Evolutionary conservation across 345 rosid genomes (phyloP).

Genomic region (Brassica rapa): DNA sequence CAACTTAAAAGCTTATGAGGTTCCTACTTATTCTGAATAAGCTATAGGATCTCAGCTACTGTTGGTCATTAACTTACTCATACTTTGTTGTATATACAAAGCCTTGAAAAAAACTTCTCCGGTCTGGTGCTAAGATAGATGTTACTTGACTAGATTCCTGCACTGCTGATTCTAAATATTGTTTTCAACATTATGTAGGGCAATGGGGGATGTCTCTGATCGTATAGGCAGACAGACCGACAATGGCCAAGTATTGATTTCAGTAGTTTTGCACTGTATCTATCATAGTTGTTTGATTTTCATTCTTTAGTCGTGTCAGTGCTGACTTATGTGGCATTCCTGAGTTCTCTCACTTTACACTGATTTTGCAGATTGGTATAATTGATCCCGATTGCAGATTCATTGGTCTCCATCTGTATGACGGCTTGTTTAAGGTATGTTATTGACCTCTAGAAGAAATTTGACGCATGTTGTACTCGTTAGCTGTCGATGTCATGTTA

Average conservation of each 20-base stretch:
- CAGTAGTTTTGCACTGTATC: not conserved
- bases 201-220: slow-evolving; percentile 98
- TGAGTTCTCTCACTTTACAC: slow-evolving; percentile 10
- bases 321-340: not conserved
- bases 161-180: not conserved
- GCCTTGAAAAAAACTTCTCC: not conserved
- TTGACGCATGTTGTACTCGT: slow-evolving; percentile 3
- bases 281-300: slow-evolving; percentile 9
- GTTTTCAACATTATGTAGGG: slow-evolving; percentile 45
- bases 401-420: slow-evolving; percentile 93
- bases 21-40: slow-evolving; percentile 1
- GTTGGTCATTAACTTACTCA: not conserved
- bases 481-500: slow-evolving; percentile 2
- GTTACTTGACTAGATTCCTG: not conserved
- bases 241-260: slow-evolving; percentile 77
- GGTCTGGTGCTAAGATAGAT: slow-evolving; percentile 4
- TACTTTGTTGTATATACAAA: not conserved
- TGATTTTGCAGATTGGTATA: slow-evolving; percentile 68
- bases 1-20: slow-evolving; percentile 11
- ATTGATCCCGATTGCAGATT: slow-evolving; percentile 96
- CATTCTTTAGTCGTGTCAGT: not conserved
- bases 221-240: slow-evolving; percentile 88
- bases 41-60: slow-evolving; percentile 9
- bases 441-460: slow-evolving; percentile 7
- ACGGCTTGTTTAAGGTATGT: slow-evolving; percentile 88